Percentiles rank a stretch among this genome's conserved stretches.
Conservation (phyloP, 768 basidiomycete genomes). For the Hortiboletus flavorubellus region DNA sequence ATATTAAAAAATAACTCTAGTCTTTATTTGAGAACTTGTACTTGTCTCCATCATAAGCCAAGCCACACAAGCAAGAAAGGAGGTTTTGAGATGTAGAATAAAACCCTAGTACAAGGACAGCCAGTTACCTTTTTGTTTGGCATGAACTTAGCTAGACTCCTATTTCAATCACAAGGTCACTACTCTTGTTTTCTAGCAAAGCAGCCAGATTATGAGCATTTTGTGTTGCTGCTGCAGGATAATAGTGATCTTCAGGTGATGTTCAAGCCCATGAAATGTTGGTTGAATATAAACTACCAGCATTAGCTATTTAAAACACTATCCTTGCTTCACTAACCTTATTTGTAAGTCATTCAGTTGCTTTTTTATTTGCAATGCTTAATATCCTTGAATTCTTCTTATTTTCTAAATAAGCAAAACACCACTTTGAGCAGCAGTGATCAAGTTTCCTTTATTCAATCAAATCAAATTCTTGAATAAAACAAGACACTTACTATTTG, state of each 20-base stretch:
- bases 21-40: slow-evolving; percentile 21
- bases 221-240: too few relatives aligned
- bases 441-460: slow-evolving; percentile 1
- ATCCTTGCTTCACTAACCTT: slow-evolving; percentile 3
- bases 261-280: too few relatives aligned
- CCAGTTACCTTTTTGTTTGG: too few relatives aligned
- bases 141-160: too few relatives aligned
- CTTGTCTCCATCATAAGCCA: slow-evolving; percentile 21
- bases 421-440: slow-evolving; percentile 34
- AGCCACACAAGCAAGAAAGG: not conserved
- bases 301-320: not conserved
- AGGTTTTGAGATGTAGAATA: not conserved
- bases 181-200: too few relatives aligned
- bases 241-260: too few relatives aligned
- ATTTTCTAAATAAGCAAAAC: slow-evolving; percentile 37
- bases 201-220: too few relatives aligned
- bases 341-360: slow-evolving; percentile 16
- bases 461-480: too few relatives aligned
- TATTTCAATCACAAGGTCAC: too few relatives aligned
- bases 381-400: slow-evolving; percentile 11
- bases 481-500: too few relatives aligned
- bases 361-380: slow-evolving; percentile 30
- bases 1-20: slow-evolving; percentile 15
- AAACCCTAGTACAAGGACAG: too few relatives aligned
- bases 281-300: too few relatives aligned